These are phyloP conservation scores for Radiomyces spectabilis DNA, from an alignment of 192 early-diverging fungal species.

Conservation along the genomic window DNA sequence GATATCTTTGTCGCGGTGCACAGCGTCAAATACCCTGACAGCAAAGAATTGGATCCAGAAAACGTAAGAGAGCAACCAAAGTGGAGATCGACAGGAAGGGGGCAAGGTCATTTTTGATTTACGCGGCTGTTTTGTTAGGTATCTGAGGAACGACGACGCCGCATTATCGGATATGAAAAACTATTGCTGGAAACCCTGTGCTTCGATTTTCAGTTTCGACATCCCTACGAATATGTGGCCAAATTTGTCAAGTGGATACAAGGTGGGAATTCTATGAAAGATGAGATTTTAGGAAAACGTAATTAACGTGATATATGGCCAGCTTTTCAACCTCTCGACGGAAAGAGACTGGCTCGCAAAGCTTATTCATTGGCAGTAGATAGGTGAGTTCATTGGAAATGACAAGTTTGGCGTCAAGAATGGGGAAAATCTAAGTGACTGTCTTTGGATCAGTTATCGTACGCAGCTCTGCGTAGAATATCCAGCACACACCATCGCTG, in stretches of 20 bases:
- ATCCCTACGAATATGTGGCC: constrained; percentile 62
- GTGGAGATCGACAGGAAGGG: not conserved
- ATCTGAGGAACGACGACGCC: constrained; percentile 58
- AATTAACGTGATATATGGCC: constrained; percentile 3
- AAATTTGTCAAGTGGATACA: constrained; percentile 65
- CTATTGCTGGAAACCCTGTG: constrained; percentile 70
- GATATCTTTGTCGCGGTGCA: constrained; percentile 68
- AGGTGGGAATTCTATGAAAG: constrained; percentile 25
- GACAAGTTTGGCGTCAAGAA: too few relatives aligned
- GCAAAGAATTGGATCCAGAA: constrained; percentile 47
- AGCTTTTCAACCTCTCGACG: constrained; percentile 23
- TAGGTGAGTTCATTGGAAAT: not conserved
- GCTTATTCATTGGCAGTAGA: constrained; percentile 21
- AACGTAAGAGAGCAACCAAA: too few relatives aligned
- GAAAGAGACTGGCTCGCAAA: constrained; percentile 34
- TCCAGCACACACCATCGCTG: constrained; percentile 56
- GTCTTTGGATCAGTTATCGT: constrained; percentile 42
- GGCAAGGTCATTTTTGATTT: not conserved
- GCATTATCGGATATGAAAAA: constrained; percentile 61
- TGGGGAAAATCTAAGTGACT: not conserved
- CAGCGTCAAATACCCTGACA: constrained; percentile 37
- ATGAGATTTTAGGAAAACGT: not conserved
- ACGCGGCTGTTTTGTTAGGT: constrained; percentile 29
- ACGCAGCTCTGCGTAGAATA: constrained; percentile 51
- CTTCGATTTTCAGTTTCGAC: constrained; percentile 73